phyloP scores from a whole-genome alignment of 1,284 basidiomycete species.

The Athelia sp. region DNA sequence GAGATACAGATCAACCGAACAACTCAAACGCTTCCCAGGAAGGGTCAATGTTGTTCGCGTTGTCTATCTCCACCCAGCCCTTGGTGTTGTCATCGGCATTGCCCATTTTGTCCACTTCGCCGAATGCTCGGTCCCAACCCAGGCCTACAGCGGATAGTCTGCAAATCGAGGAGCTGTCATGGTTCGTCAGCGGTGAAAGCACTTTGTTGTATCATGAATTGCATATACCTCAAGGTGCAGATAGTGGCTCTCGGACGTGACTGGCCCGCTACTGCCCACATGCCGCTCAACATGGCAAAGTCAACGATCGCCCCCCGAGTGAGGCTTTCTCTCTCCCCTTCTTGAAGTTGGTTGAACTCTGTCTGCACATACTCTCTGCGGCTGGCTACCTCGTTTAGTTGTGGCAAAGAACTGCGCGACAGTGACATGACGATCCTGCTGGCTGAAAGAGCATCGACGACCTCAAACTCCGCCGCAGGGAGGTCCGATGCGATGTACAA shows the following conservation, averaged over 20 bases:
- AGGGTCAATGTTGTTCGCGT: constrained; percentile 45
- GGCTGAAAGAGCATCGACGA: constrained; percentile 31
- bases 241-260: constrained; percentile 45
- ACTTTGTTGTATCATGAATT: not conserved
- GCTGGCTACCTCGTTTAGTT: constrained; percentile 46
- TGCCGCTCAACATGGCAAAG: constrained; percentile 56
- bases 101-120: constrained; percentile 41
- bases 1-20: constrained; percentile 11
- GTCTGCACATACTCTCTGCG: constrained; percentile 49
- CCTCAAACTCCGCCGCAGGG: constrained; percentile 36
- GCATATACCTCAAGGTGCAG: constrained; percentile 52
- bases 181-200: constrained; percentile 3
- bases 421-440: constrained; percentile 41
- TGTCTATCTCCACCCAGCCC: constrained; percentile 60
- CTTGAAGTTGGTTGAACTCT: constrained; percentile 38
- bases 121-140: constrained; percentile 63
- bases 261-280: constrained; percentile 48
- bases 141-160: constrained; percentile 52
- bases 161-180: constrained; percentile 55
- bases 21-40: constrained; percentile 52
- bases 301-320: constrained; percentile 65
- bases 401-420: constrained; percentile 31
- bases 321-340: constrained; percentile 36
- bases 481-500: constrained; percentile 62
- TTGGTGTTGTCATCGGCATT: constrained; percentile 37